Evolutionary conservation across 169 alveolate genomes (phyloP).

Genomic region (Fabrea salina): DNA sequence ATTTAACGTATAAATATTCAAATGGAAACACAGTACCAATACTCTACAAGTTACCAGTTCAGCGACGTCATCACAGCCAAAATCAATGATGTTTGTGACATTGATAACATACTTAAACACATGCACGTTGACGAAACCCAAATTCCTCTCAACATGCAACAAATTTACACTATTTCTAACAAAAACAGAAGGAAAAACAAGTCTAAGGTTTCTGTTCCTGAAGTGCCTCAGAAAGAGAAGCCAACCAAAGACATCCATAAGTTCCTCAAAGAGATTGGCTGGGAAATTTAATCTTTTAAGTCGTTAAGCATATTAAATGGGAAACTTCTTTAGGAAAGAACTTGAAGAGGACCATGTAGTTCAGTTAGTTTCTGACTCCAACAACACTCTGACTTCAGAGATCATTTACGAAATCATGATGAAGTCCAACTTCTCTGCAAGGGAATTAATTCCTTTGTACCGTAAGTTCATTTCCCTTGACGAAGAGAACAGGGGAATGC

Average conservation of each 20-base stretch:
- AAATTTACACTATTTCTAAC: neutral
- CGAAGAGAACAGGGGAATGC: neutral
- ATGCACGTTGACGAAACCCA: neutral
- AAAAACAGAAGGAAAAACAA: neutral
- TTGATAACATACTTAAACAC: neutral
- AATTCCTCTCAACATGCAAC: neutral
- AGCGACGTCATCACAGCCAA: too few species aligned
- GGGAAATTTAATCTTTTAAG: neutral
- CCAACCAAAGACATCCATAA: neutral
- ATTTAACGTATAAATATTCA: too few species aligned
- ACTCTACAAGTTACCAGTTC: too few species aligned
- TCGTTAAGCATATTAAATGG: conserved; percentile 24
- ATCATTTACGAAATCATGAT: conserved; percentile 23
- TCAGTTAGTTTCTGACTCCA: neutral
- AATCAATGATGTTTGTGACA: too few species aligned
- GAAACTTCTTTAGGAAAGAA: neutral
- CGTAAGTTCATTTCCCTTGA: neutral
- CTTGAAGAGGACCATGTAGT: conserved; percentile 9
- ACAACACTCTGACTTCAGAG: neutral
- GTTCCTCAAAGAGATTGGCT: conserved; percentile 2
- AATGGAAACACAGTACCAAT: too few species aligned
- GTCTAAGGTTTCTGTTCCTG: neutral
- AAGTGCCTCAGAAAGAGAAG: neutral
- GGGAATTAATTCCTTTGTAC: neutral
- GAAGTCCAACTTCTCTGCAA: conserved; percentile 24